Percentiles rank a stretch among this genome's conserved stretches.
Evolutionary conservation across 73 alveolate species (phyloP).

Genomic region (Chromera velia): DNA sequence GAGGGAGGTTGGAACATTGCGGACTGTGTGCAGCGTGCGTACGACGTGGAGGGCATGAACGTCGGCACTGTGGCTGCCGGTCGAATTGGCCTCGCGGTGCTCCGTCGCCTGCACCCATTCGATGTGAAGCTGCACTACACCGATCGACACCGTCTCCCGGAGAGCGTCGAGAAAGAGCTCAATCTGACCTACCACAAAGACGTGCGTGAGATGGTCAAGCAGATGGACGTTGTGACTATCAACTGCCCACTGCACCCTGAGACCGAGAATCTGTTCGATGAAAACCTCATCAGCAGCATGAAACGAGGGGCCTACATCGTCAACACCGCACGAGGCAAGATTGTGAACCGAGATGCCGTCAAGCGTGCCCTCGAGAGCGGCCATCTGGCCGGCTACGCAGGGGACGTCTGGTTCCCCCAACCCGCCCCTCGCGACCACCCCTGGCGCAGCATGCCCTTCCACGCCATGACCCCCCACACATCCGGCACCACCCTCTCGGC

Average conservation of each 20-base stretch:
- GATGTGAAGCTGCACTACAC: slow-evolving; percentile 27
- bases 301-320: background rate
- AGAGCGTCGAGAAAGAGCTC: background rate
- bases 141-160: slow-evolving; percentile 23
- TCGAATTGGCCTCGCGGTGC: slow-evolving; percentile 26
- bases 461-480: slow-evolving; percentile 34
- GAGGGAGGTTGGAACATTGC: slow-evolving; percentile 36
- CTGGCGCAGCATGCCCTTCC: slow-evolving; percentile 22
- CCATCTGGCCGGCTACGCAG: slow-evolving; percentile 21
- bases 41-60: slow-evolving; percentile 31
- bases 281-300: background rate
- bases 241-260: slow-evolving; percentile 39
- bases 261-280: slow-evolving; percentile 12
- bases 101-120: slow-evolving; percentile 10
- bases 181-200: slow-evolving; percentile 19
- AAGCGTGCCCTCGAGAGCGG: slow-evolving; percentile 13
- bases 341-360: slow-evolving; percentile 16
- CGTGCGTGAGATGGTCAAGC: slow-evolving; percentile 19
- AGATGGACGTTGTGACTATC: slow-evolving; percentile 29
- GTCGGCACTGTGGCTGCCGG: slow-evolving; percentile 41
- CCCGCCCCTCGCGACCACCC: slow-evolving; percentile 14
- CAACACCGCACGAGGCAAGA: slow-evolving; percentile 40
- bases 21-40: slow-evolving; percentile 18
- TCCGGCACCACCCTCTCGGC: slow-evolving; percentile 31
- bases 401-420: slow-evolving; percentile 45